Base-by-base conservation (phyloP, 2,329 filamentous ascomycete species). In the Aspergillus chevalieri region DNA sequence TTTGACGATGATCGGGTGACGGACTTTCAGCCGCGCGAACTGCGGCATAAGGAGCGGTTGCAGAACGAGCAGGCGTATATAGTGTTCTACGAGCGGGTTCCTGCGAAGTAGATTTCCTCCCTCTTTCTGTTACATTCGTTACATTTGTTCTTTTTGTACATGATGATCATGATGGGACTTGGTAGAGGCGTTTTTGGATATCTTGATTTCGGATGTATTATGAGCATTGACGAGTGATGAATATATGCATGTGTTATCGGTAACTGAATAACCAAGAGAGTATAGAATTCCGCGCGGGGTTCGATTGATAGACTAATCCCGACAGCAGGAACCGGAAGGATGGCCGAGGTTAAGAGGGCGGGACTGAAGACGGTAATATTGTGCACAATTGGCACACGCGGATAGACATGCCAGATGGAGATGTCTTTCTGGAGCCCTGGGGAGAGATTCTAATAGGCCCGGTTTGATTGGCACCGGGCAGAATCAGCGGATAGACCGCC, bases 51-150 rank as follows among this genome's bases (percentile, higher is more conserved):
- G n/a, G 74, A 79, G 41, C 70, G 75, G 38, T 57, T 84, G 57
- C 79, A 82, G 65, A 84, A 82, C 56, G 78, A 81, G 59, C 78
- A 82, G 65, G 82, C 82, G 26, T 85, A 85, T 65, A 78, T 85
- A 63, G 76, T 85, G 52, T 85, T 85, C 66, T 85, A 82, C 63
- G 78, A 81, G 67, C 67, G 75, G 52, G 71, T 70, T 47, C 65
- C 70, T 49, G 70, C 68, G 50, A 71, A 70, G 60, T 41, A 19
- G 17, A 12, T 41, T 4, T 41, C 19, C n/a, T 7, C 30, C 21
- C 21, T 6, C 21, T 4, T 12, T 12, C 12, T 73, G 61, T 64
- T 53, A 51, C 54, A 49, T 51, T 47, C 56, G 26, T 49, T 24
- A 12, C 22, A 10, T 38, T 50, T 17, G 41, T 14, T 39, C 28